Base-by-base conservation (phyloP, 768 basidiomycete species). In the Polyporus arcularius region DNA sequence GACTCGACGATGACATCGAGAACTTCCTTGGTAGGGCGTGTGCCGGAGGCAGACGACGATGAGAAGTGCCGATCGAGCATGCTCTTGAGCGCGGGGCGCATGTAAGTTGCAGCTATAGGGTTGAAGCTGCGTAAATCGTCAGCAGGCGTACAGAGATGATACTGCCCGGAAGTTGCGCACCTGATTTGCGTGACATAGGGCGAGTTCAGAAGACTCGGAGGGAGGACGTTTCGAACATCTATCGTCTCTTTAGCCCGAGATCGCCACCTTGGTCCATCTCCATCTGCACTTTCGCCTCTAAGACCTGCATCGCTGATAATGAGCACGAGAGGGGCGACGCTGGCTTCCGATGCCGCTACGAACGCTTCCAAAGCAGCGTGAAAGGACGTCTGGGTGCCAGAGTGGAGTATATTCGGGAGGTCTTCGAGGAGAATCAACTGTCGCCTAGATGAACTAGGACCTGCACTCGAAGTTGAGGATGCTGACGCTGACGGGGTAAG, bases 371-470 rank as follows among this genome's bases (percentile, higher is more conserved):
- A 71, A 5, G 87, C 79, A 0, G 83, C 78, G 69, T 94, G 94
- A 71, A 96, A 96, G 9, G 83, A 82, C 14, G 76, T 74, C 67
- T 86, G 88, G 0, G 88, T 92, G 26, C 80, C 75, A 5, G 77
- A 72, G 73, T 94, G 93, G 4, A 93, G 77, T 56, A 98, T 84
- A 70, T 98, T 98, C 0, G 96, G 97, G 1, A 99, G 81, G 58
- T 96, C 91, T 74, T 96, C 93, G 8, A 97, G 78, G 4, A 98
- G 84, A 54, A 98, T 81, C 6, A 96, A 69, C 38, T 86, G 85
- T 0, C 80, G 82, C 18, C 52, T 63, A 1, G 63, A 32, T 5
- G 42, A 51, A 12, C 42, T 51, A 18, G 39, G 57, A 28, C 11
- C 16, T 5, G 18, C 4, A 31, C 14, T 52, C 53, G 42, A 32